Evolutionary conservation across 176 grass and related monocot genomes (phyloP).

Genomic region (Typha latifolia): DNA sequence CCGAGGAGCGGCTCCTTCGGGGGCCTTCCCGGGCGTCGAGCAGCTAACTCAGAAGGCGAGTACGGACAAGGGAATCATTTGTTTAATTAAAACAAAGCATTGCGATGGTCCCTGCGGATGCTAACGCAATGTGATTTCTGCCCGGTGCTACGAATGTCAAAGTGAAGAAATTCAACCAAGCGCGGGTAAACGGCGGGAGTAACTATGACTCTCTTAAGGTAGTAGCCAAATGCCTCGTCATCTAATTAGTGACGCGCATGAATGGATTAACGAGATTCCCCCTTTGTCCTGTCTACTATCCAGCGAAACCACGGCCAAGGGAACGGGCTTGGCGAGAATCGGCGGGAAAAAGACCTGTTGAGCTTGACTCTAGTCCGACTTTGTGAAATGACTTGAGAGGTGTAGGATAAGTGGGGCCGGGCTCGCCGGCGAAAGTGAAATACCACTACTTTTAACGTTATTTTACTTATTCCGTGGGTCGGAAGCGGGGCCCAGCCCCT

Average conservation of each 20-base stretch:
- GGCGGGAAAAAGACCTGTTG: too few species aligned
- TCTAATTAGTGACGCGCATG: slow-evolving; percentile 62
- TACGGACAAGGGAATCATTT: too few species aligned
- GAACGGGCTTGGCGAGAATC: too few species aligned
- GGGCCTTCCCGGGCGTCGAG: too few species aligned
- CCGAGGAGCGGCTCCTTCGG: too few species aligned
- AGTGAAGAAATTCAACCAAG: slow-evolving; percentile 58
- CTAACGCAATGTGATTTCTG: slow-evolving; percentile 53
- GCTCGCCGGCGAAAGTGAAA: slow-evolving; percentile 43
- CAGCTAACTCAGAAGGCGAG: too few species aligned
- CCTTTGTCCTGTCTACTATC: too few species aligned
- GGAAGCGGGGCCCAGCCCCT: slow-evolving; percentile 17
- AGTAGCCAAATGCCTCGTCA: slow-evolving; percentile 44
- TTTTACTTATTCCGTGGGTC: slow-evolving; percentile 44
- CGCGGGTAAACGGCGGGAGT: slow-evolving; percentile 34
- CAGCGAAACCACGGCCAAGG: too few species aligned
- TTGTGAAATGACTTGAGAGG: too few species aligned
- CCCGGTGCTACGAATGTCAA: slow-evolving; percentile 55
- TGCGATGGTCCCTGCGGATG: slow-evolving; percentile 47
- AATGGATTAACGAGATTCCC: slow-evolving; percentile 56
- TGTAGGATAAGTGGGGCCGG: too few species aligned
- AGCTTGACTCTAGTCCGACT: too few species aligned
- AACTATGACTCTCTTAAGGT: slow-evolving; percentile 18
- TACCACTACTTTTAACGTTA: slow-evolving; percentile 57
- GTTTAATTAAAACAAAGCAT: slow-evolving; percentile 59